Evolutionary conservation across 2,329 filamentous ascomycete species (phyloP).

Genomic region (Periconia macrospinosa): DNA sequence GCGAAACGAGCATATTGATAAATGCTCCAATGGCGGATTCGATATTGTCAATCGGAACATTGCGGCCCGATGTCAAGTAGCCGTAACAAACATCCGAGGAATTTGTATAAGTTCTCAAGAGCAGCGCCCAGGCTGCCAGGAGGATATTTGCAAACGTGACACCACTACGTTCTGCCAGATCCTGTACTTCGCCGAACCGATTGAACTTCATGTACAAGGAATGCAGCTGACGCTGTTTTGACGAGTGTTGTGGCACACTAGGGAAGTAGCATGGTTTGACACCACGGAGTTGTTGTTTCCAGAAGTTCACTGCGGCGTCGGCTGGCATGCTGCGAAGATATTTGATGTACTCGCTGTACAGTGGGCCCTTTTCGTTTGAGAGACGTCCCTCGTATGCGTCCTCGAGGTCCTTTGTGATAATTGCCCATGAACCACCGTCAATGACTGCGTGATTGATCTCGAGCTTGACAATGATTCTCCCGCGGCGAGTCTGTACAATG

Average conservation of each 20-base stretch:
- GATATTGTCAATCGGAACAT: constrained; percentile 50
- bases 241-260: constrained; percentile 19
- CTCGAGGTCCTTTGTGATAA: constrained; percentile 35
- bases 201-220: constrained; percentile 34
- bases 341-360: constrained; percentile 41
- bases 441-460: constrained; percentile 41
- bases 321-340: constrained; percentile 27
- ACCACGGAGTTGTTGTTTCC: constrained; percentile 34
- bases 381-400: constrained; percentile 33
- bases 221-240: constrained; percentile 26
- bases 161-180: constrained; percentile 26
- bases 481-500: constrained; percentile 29
- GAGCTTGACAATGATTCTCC: constrained; percentile 35
- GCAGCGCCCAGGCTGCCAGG: constrained; percentile 34
- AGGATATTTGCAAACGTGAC: constrained; percentile 38
- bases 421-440: constrained; percentile 34
- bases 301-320: constrained; percentile 28
- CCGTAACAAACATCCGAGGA: constrained; percentile 40
- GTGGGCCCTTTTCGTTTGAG: constrained; percentile 25
- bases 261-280: constrained; percentile 39
- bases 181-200: constrained; percentile 31
- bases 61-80: constrained; percentile 43
- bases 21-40: constrained; percentile 51
- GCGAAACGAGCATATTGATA: constrained; percentile 45
- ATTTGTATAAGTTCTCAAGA: constrained; percentile 32